Conservation (phyloP, 768 basidiomycete genomes). For the Lentinula boryana region DNA sequence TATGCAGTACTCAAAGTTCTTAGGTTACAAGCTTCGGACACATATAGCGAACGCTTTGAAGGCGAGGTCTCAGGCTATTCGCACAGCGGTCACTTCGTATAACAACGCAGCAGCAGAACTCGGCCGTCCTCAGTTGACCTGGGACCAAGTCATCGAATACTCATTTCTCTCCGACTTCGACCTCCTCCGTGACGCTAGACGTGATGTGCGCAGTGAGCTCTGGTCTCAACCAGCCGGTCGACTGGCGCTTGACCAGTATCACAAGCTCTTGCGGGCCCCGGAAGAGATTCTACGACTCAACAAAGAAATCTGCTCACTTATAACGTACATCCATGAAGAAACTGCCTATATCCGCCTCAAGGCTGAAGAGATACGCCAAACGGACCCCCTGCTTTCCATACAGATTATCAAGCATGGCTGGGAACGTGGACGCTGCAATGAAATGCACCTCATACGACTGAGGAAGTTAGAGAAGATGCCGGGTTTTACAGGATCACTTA, state of each 20-base stretch:
- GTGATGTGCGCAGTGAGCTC: neutral
- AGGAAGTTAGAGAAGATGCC: neutral
- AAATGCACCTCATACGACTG: neutral
- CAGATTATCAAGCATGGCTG: neutral
- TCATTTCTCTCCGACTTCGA: conserved; percentile 17
- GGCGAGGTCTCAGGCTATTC: conserved; percentile 13
- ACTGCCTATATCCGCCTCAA: neutral
- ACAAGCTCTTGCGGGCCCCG: conserved; percentile 12
- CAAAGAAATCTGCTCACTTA: conserved; percentile 15
- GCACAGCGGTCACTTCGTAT: conserved; percentile 12
- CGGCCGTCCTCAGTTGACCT: conserved; percentile 8
- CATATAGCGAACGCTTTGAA: conserved; percentile 17
- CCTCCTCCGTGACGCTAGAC: conserved; percentile 9
- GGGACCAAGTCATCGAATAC: conserved; percentile 19
- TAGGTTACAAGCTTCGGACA: conserved; percentile 15
- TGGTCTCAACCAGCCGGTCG: conserved; percentile 13
- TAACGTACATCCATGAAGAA: conserved; percentile 10
- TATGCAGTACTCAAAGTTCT: neutral
- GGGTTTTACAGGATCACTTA: neutral
- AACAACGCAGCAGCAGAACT: conserved; percentile 11
- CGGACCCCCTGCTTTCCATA: conserved; percentile 1
- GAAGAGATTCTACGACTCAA: conserved; percentile 19
- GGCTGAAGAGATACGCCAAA: neutral
- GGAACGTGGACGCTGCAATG: neutral
- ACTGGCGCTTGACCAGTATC: conserved; percentile 10